phyloP scores from a whole-genome alignment of 768 basidiomycete species.

The Russula compacta region DNA sequence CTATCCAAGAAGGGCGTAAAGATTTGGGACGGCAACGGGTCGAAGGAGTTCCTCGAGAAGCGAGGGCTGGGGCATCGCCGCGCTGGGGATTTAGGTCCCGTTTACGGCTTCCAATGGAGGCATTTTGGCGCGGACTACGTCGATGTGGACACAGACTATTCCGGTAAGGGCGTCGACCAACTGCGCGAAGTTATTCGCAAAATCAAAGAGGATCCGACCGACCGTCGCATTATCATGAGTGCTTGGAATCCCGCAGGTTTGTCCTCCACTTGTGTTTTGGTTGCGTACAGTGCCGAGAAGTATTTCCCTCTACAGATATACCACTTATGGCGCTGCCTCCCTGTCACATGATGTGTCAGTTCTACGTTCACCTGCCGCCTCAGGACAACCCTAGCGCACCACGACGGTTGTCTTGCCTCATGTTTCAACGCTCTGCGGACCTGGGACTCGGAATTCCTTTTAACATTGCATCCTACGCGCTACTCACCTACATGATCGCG shows the following conservation, averaged over 20 bases:
- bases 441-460: conserved; percentile 96
- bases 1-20: conserved; percentile 78
- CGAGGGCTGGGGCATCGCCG: conserved; percentile 76
- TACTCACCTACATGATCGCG: conserved; percentile 98
- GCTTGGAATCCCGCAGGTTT: conserved; percentile 98
- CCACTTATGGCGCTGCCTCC: conserved; percentile 94
- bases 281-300: neutral
- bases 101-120: conserved; percentile 97
- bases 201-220: conserved; percentile 88
- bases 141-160: conserved; percentile 67
- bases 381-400: conserved; percentile 36
- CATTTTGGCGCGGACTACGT: conserved; percentile 84
- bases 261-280: conserved; percentile 18
- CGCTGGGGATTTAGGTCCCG: conserved; percentile 91
- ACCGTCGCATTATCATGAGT: conserved; percentile 87
- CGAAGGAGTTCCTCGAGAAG: conserved; percentile 74
- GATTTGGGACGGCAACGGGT: conserved; percentile 98
- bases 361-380: conserved; percentile 88
- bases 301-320: conserved; percentile 52
- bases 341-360: conserved; percentile 98
- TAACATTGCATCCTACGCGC: conserved; percentile 98
- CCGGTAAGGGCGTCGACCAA: conserved; percentile 87
- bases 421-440: conserved; percentile 98
- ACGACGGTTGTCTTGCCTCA: conserved; percentile 81
- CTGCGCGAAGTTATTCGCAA: conserved; percentile 80